Percentiles rank a stretch among this genome's conserved stretches.
phyloP scores from a whole-genome alignment of 2,329 filamentous ascomycete genomes.

The Fusarium coffeatum region DNA sequence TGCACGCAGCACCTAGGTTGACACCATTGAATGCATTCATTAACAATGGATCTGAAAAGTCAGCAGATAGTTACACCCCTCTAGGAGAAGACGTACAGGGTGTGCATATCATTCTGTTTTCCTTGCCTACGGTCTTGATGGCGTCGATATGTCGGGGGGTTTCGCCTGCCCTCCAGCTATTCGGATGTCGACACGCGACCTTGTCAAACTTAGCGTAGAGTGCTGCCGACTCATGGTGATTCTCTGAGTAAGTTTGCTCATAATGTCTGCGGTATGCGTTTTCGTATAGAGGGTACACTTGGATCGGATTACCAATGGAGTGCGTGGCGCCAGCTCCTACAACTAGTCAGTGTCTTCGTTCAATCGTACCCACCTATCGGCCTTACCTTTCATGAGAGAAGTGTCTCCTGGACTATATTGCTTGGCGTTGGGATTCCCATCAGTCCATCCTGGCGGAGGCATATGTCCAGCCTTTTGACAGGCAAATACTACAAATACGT shows the following conservation, averaged over 20 bases:
- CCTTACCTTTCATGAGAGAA: conserved; percentile 50
- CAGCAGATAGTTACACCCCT: fast-evolving
- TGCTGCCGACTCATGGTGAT: conserved; percentile 67
- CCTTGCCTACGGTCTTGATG: conserved; percentile 65
- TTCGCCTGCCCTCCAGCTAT: conserved; percentile 68
- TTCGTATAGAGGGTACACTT: conserved; percentile 76
- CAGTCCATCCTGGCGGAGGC: conserved; percentile 71
- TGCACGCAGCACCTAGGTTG: conserved; percentile 70
- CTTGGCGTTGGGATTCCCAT: conserved; percentile 58
- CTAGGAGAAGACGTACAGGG: conserved; percentile 62
- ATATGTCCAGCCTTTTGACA: conserved; percentile 49
- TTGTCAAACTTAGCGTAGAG: conserved; percentile 71
- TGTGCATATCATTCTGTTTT: conserved; percentile 75
- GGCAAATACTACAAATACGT: conserved; percentile 42
- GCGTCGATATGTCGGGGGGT: conserved; percentile 57
- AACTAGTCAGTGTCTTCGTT: neutral
- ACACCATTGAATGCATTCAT: conserved; percentile 80
- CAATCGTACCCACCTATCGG: fast-evolving
- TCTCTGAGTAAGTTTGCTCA: conserved; percentile 64
- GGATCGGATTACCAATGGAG: conserved; percentile 70
- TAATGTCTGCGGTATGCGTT: conserved; percentile 70
- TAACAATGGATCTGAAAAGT: conserved; percentile 67
- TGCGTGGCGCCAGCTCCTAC: conserved; percentile 67
- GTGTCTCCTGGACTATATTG: conserved; percentile 61
- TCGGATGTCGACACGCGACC: conserved; percentile 63